Evolutionary conservation across 2,329 filamentous ascomycete genomes (phyloP), one percentile per base, ranked within the genome.

Genomic region (Aspergillus jensenii): DNA sequence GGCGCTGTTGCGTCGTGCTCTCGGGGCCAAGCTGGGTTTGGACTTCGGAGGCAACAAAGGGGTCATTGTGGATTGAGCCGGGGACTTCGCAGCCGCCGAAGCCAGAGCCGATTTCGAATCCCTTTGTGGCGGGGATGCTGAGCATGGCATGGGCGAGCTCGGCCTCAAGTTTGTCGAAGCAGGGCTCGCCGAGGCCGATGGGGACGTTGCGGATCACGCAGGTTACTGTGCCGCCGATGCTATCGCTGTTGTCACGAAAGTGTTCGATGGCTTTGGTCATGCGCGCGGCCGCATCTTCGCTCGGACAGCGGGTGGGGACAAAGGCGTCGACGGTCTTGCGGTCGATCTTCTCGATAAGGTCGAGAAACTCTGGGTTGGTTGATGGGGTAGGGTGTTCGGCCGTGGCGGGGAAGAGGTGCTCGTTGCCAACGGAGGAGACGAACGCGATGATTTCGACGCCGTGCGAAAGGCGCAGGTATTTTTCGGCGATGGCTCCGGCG

Each of bases 101-200:
- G 12, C 95, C 95, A 53, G 90, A 96, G 55, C 95, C 95, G 64
- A 98, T 88, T 74, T 98, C 93, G 71, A 98, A 98, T 55, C 90
- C 93, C 79, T 98, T 99, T 39, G 90, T 93, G 3, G 95, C 92
- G 5, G 95, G 95, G 68, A 98, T 96, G 72, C 87, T 91, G 62
- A 98, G 84, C 90, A 99, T 98, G 50, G 90, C 95, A 71, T 98
- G 93, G 25, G 87, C 93, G 47, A 99, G 86, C 72, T 85, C 86
- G 7, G 95, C 95, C 80, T 99, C 93, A 45, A 98, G 83, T 81
- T 98, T 98, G 76, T 96, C 91, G 75, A 99, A 98, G 76, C 87
- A 90, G 1, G 93, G 95, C 82, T 98, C 95, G 59, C 95, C 95
- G 3, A 98, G 84, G 0, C 93, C 93, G 41, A 86, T 84, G 27